Conservation (phyloP, 495 filamentous ascomycete genomes). For the Massariosphaeria phaeospora region DNA sequence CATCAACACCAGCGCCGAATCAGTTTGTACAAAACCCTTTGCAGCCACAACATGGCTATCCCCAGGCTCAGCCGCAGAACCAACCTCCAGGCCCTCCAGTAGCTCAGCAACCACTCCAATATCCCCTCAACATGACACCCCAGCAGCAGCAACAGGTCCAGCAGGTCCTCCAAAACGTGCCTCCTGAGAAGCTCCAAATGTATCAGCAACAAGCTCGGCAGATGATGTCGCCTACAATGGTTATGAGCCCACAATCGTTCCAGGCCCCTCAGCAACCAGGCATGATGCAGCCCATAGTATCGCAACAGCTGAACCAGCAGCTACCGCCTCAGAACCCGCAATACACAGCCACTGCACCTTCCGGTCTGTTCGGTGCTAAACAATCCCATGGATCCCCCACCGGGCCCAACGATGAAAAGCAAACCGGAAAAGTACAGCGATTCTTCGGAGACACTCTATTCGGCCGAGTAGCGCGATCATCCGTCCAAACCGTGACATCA, state of each 20-base stretch:
- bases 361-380: slow-evolving; percentile 15
- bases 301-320: slow-evolving; percentile 7
- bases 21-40: slow-evolving; percentile 7
- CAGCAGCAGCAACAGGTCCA: slow-evolving; percentile 32
- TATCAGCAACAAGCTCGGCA: slow-evolving; percentile 31
- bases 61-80: slow-evolving; percentile 16
- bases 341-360: slow-evolving; percentile 17
- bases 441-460: slow-evolving; percentile 43
- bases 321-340: slow-evolving; percentile 9
- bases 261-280: slow-evolving; percentile 22
- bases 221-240: slow-evolving; percentile 14
- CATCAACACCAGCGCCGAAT: slow-evolving; percentile 5
- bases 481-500: slow-evolving; percentile 38
- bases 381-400: slow-evolving; percentile 4
- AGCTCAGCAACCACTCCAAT: slow-evolving; percentile 23
- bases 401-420: slow-evolving; percentile 37
- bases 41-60: slow-evolving; percentile 15
- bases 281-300: slow-evolving; percentile 17
- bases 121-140: slow-evolving; percentile 19
- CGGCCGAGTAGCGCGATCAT: slow-evolving; percentile 39
- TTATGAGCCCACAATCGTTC: too few species aligned
- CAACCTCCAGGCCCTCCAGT: slow-evolving; percentile 10
- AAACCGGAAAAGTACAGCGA: slow-evolving; percentile 37
- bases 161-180: slow-evolving; percentile 28
- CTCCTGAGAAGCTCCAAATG: slow-evolving; percentile 30